These are phyloP conservation scores for Nigrospora sphaerica DNA, from an alignment of 2,329 filamentous ascomycete genomes.

Conservation along the genomic window DNA sequence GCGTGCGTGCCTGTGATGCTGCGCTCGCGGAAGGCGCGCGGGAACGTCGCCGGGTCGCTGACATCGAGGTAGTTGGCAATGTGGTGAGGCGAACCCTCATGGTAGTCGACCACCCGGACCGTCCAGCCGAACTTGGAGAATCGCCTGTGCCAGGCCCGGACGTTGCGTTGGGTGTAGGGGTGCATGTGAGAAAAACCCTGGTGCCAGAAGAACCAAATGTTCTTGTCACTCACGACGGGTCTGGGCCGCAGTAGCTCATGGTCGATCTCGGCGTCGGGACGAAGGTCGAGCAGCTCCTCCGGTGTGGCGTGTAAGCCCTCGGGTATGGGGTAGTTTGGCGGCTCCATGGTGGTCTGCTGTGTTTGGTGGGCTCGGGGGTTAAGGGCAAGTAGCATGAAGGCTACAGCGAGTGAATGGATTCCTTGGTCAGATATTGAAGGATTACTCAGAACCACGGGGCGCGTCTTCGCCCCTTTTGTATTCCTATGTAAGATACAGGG, in stretches of 20 bases:
- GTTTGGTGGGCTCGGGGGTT: background rate
- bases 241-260: conserved; percentile 28
- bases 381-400: background rate
- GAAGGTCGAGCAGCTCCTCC: conserved; percentile 31
- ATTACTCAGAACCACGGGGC: background rate
- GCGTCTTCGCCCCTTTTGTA: background rate
- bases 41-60: conserved; percentile 34
- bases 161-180: conserved; percentile 42
- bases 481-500: too few relatives aligned
- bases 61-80: conserved; percentile 41
- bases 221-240: conserved; percentile 36
- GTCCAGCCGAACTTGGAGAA: conserved; percentile 43
- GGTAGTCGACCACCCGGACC: conserved; percentile 41
- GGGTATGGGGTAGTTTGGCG: conserved; percentile 23
- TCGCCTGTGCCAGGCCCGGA: conserved; percentile 47
- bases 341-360: conserved; percentile 10
- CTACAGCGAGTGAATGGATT: background rate
- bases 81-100: conserved; percentile 35
- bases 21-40: conserved; percentile 40
- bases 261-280: conserved; percentile 38
- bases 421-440: background rate
- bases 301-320: conserved; percentile 33
- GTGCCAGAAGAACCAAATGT: conserved; percentile 55
- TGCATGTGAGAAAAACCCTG: conserved; percentile 40
- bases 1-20: conserved; percentile 41